phyloP scores from a whole-genome alignment of 345 rosid species.

The Laguncularia racemosa region DNA sequence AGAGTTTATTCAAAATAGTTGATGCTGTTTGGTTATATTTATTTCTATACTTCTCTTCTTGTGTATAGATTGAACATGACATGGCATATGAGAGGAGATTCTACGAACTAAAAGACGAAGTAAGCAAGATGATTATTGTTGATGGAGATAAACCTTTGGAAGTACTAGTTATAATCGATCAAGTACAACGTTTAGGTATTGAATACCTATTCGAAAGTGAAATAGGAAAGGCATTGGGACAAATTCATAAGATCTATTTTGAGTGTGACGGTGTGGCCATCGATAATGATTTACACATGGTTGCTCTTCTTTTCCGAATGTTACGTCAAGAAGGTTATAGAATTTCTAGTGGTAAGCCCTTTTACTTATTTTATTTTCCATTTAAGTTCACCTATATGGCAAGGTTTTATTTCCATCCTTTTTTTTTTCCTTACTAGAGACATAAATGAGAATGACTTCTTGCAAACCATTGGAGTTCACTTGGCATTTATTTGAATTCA shows the following conservation, averaged over 20 bases:
- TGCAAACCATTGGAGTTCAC: too few species aligned
- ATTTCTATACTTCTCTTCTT: not conserved
- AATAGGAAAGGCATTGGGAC: conserved; percentile 3
- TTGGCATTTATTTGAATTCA: too few species aligned
- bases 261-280: not conserved
- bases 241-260: not conserved
- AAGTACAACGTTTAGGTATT: conserved; percentile 32
- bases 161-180: conserved; percentile 21
- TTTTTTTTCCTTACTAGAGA: too few species aligned
- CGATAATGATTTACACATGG: not conserved
- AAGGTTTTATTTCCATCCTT: too few species aligned
- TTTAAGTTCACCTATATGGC: too few species aligned
- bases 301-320: conserved; percentile 2
- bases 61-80: not conserved
- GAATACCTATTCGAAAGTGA: conserved; percentile 34
- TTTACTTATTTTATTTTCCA: not conserved
- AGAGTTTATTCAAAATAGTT: not conserved
- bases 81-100: conserved; percentile 5
- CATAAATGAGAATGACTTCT: too few species aligned
- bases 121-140: conserved; percentile 8
- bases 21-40: too few species aligned
- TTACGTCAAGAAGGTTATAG: conserved; percentile 15
- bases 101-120: conserved; percentile 12
- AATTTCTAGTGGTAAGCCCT: conserved; percentile 6
- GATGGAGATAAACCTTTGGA: not conserved